phyloP scores from a whole-genome alignment of 495 filamentous ascomycete species.

The Daldinia childiae region DNA sequence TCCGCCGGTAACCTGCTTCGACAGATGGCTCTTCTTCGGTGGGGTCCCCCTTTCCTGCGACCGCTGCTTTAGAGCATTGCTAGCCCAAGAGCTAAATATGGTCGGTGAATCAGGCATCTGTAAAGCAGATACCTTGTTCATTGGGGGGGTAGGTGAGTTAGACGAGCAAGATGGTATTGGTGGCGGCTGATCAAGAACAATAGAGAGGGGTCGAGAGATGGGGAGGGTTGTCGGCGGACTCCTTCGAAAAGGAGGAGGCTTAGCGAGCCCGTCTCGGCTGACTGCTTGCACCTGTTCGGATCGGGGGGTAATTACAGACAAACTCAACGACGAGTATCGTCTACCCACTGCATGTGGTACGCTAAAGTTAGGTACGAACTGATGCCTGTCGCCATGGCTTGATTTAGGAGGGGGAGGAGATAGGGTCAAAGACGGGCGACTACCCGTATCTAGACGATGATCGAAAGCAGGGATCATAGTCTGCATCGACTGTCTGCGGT shows the following conservation, averaged over 20 bases:
- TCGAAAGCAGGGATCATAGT: conserved; percentile 56
- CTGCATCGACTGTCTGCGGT: conserved; percentile 63
- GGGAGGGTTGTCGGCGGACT: conserved; percentile 54
- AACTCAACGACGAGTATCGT: conserved; percentile 52
- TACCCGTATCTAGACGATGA: conserved; percentile 41
- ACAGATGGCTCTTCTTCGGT: conserved; percentile 17
- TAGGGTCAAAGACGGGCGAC: conserved; percentile 18
- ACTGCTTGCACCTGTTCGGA: conserved; percentile 20
- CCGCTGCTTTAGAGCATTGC: conserved; percentile 10
- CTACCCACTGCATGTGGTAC: conserved; percentile 55
- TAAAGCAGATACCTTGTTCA: conserved; percentile 11
- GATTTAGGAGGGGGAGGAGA: conserved; percentile 11
- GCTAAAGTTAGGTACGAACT: conserved; percentile 57
- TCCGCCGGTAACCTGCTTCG: conserved; percentile 6
- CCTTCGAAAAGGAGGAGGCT: conserved; percentile 44
- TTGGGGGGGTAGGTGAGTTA: conserved; percentile 4
- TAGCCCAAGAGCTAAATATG: conserved; percentile 40
- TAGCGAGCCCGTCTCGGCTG: conserved; percentile 31
- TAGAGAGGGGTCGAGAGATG: conserved; percentile 58
- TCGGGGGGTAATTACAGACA: conserved; percentile 13
- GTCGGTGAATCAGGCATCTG: conserved; percentile 43
- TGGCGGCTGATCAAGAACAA: conserved; percentile 60
- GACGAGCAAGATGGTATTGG: conserved; percentile 42
- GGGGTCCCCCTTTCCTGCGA: conserved; percentile 15
- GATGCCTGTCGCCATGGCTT: conserved; percentile 33